Conservation (phyloP, 352 stramenopile genomes). For the Pythium sp. region DNA sequence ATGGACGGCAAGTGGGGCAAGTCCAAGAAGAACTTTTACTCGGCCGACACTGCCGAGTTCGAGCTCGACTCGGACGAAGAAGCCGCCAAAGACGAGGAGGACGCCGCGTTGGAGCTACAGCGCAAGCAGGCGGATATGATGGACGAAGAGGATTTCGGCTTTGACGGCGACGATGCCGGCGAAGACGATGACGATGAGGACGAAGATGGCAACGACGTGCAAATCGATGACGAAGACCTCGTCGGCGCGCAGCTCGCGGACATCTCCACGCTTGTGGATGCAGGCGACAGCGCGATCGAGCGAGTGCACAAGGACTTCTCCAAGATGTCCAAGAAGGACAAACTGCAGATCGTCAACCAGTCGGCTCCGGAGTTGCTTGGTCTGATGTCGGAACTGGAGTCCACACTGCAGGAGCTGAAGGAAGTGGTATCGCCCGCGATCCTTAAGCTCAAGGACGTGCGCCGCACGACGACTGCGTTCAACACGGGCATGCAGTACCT, state of each 20-base stretch:
- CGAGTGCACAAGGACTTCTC: slow-evolving; percentile 80
- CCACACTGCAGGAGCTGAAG: slow-evolving; percentile 61
- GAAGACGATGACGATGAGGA: slow-evolving; percentile 39
- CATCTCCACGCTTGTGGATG: slow-evolving; percentile 63
- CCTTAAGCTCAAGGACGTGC: slow-evolving; percentile 66
- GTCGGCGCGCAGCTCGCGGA: slow-evolving; percentile 72
- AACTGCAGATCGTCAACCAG: slow-evolving; percentile 85
- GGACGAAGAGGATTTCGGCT: slow-evolving; percentile 86
- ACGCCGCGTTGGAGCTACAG: slow-evolving; percentile 79
- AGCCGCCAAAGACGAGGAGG: slow-evolving; percentile 77
- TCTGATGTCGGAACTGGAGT: slow-evolving; percentile 62
- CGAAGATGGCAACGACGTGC: slow-evolving; percentile 19
- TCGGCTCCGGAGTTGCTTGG: slow-evolving; percentile 73
- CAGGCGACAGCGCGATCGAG: slow-evolving; percentile 50
- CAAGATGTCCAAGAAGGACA: slow-evolving; percentile 86
- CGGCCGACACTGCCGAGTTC: slow-evolving; percentile 78
- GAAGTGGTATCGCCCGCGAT: slow-evolving; percentile 67
- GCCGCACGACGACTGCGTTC: slow-evolving; percentile 49
- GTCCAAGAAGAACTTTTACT: slow-evolving; percentile 87
- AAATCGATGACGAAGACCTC: slow-evolving; percentile 62
- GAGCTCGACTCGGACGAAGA: slow-evolving; percentile 82
- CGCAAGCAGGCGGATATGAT: slow-evolving; percentile 83
- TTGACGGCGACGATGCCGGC: slow-evolving; percentile 37
- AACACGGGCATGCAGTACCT: slow-evolving; percentile 74
- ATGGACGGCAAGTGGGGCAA: slow-evolving; percentile 86